phyloP scores from a whole-genome alignment of 176 grass and related monocot species.

The Carex littledalei region DNA sequence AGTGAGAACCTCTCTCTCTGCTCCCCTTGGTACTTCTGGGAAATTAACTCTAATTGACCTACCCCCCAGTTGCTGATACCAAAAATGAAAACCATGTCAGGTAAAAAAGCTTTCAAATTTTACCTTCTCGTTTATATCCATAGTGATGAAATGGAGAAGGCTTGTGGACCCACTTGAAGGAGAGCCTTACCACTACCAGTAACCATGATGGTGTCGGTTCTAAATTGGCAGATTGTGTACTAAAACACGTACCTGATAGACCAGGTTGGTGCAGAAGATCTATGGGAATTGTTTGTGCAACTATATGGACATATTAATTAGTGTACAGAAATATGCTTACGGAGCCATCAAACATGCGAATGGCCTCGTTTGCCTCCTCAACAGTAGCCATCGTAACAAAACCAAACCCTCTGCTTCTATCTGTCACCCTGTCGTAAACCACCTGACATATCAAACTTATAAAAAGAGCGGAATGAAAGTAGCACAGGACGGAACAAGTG shows the following conservation, averaged over 20 bases:
- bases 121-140: neutral
- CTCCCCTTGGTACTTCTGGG: slow-evolving; percentile 85
- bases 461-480: neutral
- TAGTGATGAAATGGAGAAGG: neutral
- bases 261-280: neutral
- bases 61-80: slow-evolving; percentile 57
- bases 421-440: slow-evolving; percentile 70
- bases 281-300: neutral
- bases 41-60: slow-evolving; percentile 75
- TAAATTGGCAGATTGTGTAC: neutral
- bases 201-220: neutral
- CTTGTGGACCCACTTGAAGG: neutral
- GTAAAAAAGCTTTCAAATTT: neutral
- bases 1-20: slow-evolving; percentile 41
- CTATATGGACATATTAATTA: slow-evolving; percentile 1
- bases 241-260: neutral
- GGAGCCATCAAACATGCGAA: slow-evolving; percentile 82
- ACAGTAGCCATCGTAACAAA: slow-evolving; percentile 82
- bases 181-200: neutral
- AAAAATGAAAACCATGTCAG: slow-evolving; percentile 8
- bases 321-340: slow-evolving; percentile 33
- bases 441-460: slow-evolving; percentile 30
- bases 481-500: neutral
- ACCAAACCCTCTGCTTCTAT: slow-evolving; percentile 78
- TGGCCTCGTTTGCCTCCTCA: slow-evolving; percentile 57